These are phyloP conservation scores for Pestalotiopsis sp. DNA, from an alignment of 2,329 filamentous ascomycete genomes.

Conservation along the genomic window DNA sequence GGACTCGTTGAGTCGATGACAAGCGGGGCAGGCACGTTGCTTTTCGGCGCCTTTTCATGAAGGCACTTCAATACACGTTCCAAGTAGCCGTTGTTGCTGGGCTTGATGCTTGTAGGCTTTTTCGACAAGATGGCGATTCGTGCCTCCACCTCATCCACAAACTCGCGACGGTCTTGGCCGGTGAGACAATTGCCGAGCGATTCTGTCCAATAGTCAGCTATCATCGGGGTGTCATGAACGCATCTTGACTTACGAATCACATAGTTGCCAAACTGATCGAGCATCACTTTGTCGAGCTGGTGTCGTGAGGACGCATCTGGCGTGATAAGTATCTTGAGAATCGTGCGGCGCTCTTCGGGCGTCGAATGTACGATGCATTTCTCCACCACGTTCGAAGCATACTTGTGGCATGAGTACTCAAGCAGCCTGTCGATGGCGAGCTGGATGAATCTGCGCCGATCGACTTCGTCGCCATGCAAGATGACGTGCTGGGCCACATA, in stretches of 20 bases:
- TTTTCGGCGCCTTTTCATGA: conserved; percentile 19
- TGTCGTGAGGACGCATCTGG: conserved; percentile 65
- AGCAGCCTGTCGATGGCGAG: conserved; percentile 74
- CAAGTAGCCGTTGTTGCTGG: not conserved
- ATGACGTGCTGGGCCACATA: conserved; percentile 96
- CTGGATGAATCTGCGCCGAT: conserved; percentile 72
- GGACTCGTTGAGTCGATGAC: conserved; percentile 57
- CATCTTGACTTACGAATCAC: conserved; percentile 79
- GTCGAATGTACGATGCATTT: conserved; percentile 80
- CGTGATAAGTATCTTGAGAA: conserved; percentile 65
- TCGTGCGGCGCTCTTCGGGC: conserved; percentile 67
- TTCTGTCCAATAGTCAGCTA: conserved; percentile 64
- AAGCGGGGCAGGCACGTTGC: conserved; percentile 39
- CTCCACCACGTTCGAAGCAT: conserved; percentile 95
- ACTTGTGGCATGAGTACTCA: conserved; percentile 87
- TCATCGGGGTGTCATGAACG: not conserved
- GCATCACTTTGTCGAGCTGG: conserved; percentile 77
- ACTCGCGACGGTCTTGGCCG: conserved; percentile 20
- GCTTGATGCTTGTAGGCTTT: conserved; percentile 13
- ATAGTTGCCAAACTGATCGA: conserved; percentile 93
- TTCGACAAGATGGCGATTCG: conserved; percentile 65
- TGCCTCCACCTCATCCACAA: conserved; percentile 54
- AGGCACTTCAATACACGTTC: not conserved
- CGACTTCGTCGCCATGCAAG: conserved; percentile 71
- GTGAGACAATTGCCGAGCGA: conserved; percentile 30